Conservation (phyloP, 345 rosid species). For the Noccaea bulbosa region DNA sequence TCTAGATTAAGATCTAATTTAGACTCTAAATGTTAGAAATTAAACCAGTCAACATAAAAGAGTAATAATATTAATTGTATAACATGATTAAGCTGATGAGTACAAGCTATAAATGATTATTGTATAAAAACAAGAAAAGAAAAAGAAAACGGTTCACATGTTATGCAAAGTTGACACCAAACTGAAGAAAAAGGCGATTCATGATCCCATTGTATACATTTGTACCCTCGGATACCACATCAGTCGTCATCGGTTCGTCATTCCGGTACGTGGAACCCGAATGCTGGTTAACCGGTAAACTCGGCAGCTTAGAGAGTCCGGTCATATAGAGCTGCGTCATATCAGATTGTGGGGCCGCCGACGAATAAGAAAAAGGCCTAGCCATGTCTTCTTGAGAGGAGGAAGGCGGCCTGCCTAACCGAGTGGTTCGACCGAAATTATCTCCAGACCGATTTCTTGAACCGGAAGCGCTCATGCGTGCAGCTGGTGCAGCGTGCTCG, state of each 20-base stretch:
- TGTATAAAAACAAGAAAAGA: background rate
- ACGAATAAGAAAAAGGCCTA: background rate
- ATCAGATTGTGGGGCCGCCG: background rate
- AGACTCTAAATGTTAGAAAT: background rate
- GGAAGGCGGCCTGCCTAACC: background rate
- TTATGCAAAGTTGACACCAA: background rate
- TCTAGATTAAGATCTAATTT: background rate
- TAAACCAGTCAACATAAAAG: background rate
- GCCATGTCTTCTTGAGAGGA: background rate
- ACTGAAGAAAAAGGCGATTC: background rate
- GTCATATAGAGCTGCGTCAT: slow-evolving; percentile 1
- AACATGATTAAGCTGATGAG: background rate
- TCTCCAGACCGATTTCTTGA: slow-evolving; percentile 1
- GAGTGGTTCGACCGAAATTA: background rate
- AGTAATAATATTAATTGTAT: background rate
- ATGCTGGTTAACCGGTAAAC: slow-evolving; percentile 15
- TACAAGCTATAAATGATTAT: slow-evolving; percentile 5
- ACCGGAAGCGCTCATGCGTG: slow-evolving; percentile 1
- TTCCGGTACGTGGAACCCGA: background rate
- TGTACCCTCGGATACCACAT: background rate
- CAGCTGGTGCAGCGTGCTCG: slow-evolving; percentile 19
- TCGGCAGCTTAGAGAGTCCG: slow-evolving; percentile 31
- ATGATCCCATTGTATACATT: slow-evolving; percentile 17
- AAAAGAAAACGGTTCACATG: background rate
- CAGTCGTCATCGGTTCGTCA: slow-evolving; percentile 3